Base-by-base conservation (phyloP, 176 grass and related monocot genomes). In the Eleusine indica region DNA sequence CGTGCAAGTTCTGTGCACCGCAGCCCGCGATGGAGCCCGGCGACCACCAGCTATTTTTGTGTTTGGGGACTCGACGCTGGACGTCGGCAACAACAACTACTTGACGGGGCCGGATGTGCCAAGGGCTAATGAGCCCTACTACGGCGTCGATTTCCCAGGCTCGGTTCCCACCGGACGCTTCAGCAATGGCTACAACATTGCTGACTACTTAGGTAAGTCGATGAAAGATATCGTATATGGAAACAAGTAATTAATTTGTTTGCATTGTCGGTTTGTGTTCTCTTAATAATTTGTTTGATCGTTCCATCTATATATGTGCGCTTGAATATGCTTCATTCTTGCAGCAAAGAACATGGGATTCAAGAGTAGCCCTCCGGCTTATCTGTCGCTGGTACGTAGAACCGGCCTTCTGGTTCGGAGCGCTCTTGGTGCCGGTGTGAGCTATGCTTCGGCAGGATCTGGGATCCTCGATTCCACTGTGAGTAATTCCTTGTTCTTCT, bases 181-280 rank as follows among this genome's bases (percentile, higher is more conserved):
- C 68, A 92, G 87, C 90, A 87, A 92, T 51, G 90, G 90, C 62
- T 71, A 76, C 61, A 80, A 92, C 79, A 49, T 62, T n/a, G 79
- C 79, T 21, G 87, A 92, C 22, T 89, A 35, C n/a, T 6, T 89
- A 4, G 87, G 90, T 92, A 83, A 3, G 52, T 19, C 52, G 3
- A 56, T 5, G 17, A 56, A 56, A 19, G 16, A 19, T 56, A 3
- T 6, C 52, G 52, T 18, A 18, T 17, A n/a, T 9, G 9, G 1
- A 5, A 22, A 5, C 5, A 57, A 21, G 2, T 56, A 56, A 19
- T 19, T 56, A 56, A 19, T 19, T 19, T 56, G 47, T 13, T 1
- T 2, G 10, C 47, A 11, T 12, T 49, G 2, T 10, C 32, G 44
- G 44, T 17, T 57, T 57, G 53, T 57, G 53, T 21, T 1, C 4